A percentile compares a stretch with the other conserved stretches of the same genome.
Conservation (phyloP, 2,329 filamentous ascomycete genomes). For the Colletotrichum melonis region DNA sequence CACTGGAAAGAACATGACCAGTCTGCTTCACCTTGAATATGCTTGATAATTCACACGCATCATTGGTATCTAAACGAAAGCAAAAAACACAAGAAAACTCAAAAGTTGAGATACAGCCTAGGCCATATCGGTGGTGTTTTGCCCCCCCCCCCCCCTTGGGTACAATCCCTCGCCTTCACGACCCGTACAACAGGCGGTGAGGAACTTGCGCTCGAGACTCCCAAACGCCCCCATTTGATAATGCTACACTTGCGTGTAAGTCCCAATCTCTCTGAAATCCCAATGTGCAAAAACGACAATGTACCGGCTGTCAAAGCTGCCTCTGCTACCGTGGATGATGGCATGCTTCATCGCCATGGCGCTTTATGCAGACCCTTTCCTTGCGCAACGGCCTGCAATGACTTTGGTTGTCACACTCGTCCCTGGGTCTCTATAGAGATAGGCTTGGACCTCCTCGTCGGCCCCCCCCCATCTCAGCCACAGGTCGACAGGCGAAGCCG, state of each 20-base stretch:
- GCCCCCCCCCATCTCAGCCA: neutral
- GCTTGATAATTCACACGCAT: neutral
- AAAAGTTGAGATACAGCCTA: neutral
- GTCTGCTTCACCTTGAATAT: neutral
- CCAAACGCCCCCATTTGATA: neutral
- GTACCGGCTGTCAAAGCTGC: slow-evolving; percentile 23
- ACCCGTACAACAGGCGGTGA: neutral
- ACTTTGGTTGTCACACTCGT: neutral
- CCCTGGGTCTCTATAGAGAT: too few species aligned
- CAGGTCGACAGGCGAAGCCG: neutral
- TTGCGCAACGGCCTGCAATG: neutral
- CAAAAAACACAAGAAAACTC: neutral
- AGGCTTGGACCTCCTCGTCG: neutral
- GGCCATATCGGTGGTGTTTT: neutral
- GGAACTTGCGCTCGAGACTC: neutral
- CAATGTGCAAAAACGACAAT: neutral
- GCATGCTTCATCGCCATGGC: slow-evolving; percentile 17
- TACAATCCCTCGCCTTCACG: neutral
- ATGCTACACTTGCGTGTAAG: neutral
- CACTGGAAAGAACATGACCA: neutral
- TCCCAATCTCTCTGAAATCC: neutral
- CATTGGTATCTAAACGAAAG: neutral
- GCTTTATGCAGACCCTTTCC: slow-evolving; percentile 1
- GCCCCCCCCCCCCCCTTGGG: too few species aligned
- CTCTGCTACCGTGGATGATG: slow-evolving; percentile 9